Evolutionary conservation across 139 green algal genomes (phyloP), one percentile per base, ranked within the genome.

Genomic region (Chlorella sp.): DNA sequence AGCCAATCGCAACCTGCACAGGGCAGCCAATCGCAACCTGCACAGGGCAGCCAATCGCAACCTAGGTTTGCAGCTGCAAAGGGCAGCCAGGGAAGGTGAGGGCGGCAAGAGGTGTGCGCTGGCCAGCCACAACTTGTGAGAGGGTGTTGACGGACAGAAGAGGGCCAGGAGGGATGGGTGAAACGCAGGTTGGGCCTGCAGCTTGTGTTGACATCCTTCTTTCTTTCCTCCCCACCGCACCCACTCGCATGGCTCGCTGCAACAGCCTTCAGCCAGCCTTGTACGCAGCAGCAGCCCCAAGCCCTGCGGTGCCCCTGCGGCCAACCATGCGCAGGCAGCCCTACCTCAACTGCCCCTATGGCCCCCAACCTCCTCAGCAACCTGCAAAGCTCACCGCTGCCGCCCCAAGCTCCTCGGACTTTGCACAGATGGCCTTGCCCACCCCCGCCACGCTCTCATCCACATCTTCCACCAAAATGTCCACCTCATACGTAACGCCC

Each of bases 1-100:
- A n/a, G n/a, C n/a, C n/a, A n/a, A n/a, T 66, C 90, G 86, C 26
- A 93, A 81, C 68, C 91, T 57, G 34, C 91, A 75, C 86, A 89
- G 40, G 86, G 68, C 60, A 85, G 68, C 90, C 90, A 11, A 91
- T 11, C 61, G 83, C 80, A 28, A 91, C 76, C 84, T 88, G 68
- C 39, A 32, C 19, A 40, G 22, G 2, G n/a, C n/a, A n/a, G n/a
- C n/a, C n/a, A n/a, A n/a, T n/a, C n/a, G n/a, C n/a, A 60, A 24
- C 78, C 3, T n/a, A n/a, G n/a, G n/a, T n/a, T n/a, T 3, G n/a
- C n/a, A 9, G 48, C n/a, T 57, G 0, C 15, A 1, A 32, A 32
- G 32, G n/a, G n/a, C 1, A 40, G 83, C 37, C 0, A 22, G 5
- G 2, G 3, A 87, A 37, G 14, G 37, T 18, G 11, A 18, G 22